Base-by-base conservation (phyloP, 148 eudicot species). In the Arctostaphylos glauca region DNA sequence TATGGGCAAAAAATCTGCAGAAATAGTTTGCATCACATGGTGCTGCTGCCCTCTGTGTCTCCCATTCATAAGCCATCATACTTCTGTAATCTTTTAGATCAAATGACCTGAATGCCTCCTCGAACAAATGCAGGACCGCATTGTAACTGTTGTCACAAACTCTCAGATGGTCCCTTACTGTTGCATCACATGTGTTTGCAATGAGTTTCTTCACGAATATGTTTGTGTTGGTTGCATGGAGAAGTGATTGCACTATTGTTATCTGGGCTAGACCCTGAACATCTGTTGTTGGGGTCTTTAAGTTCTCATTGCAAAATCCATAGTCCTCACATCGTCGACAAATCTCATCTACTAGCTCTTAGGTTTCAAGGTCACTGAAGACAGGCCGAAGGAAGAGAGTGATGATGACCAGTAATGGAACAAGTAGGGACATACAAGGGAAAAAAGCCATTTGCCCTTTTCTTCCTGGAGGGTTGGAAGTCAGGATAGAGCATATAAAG, bases 211-310 rank as follows among this genome's bases (percentile, higher is more conserved):
- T 73, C 53, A 73, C 76, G 0, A 73, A 46, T 48, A 46, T 73
- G 13, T 73, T 44, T 6, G 76, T 46, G 23, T 73, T 46, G 53
- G 76, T 73, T 6, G 76, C 76, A 18, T 46, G 13, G 8, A 44
- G 7, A 6, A 73, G 25, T 15, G 76, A 73, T 46, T 73, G 76
- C 76, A 5, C 53, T 41, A 46, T 48, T 16, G 76, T 19, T 18
- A 18, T 73, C 53, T 73, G 76, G 49, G 53, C 56, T 49, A 76
- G 78, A 21, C 78, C 58, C 18, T 76, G 43, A 5, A 50, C 16
- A 23, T 76, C 53, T 48, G 78, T 50, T 12, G 46, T 76, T n/a
- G 59, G 78, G 56, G 78, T 50, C 59, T 76, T 76, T 25, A 76
- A 12, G 48, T 76, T 76, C 19, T 76, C 79, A 4, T 25, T 13